phyloP scores from a whole-genome alignment of 2,329 filamentous ascomycete genomes.

The Cladobotryum mycophilum region DNA sequence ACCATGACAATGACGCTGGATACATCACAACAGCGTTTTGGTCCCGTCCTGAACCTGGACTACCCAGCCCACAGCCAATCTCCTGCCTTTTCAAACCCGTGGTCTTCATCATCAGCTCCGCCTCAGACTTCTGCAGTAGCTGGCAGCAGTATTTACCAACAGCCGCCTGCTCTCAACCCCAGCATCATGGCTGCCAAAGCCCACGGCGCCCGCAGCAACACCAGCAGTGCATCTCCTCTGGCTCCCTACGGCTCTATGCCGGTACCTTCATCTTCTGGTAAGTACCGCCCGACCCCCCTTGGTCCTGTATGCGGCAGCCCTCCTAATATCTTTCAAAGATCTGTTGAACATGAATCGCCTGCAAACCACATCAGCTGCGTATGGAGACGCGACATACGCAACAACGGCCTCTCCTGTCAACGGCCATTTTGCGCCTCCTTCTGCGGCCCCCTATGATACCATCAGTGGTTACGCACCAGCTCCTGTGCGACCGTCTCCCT shows the following conservation, averaged over 20 bases:
- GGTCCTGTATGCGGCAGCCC: conserved; percentile 32
- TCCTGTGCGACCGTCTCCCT: conserved; percentile 48
- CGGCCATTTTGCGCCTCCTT: conserved; percentile 56
- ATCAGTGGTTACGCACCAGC: conserved; percentile 65
- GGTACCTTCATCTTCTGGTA: conserved; percentile 64
- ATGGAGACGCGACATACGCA: conserved; percentile 63
- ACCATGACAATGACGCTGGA: conserved; percentile 93
- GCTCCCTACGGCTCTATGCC: conserved; percentile 67
- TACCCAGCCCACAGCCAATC: conserved; percentile 49
- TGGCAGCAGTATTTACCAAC: conserved; percentile 55
- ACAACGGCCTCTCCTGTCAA: conserved; percentile 61
- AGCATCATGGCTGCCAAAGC: conserved; percentile 45
- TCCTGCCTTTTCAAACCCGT: conserved; percentile 86
- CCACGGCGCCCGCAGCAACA: conserved; percentile 47
- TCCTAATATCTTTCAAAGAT: conserved; percentile 67
- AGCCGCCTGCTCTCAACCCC: conserved; percentile 41
- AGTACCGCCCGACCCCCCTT: conserved; percentile 12
- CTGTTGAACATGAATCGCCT: conserved; percentile 62
- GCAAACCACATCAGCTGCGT: conserved; percentile 56
- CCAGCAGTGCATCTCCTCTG: conserved; percentile 54
- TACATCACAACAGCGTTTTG: conserved; percentile 76
- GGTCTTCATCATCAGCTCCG: conserved; percentile 56
- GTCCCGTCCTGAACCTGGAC: conserved; percentile 69
- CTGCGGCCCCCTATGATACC: conserved; percentile 65
- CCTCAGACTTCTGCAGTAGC: conserved; percentile 39